phyloP scores from a whole-genome alignment of 768 basidiomycete genomes.

The Coprinopsis sp. region DNA sequence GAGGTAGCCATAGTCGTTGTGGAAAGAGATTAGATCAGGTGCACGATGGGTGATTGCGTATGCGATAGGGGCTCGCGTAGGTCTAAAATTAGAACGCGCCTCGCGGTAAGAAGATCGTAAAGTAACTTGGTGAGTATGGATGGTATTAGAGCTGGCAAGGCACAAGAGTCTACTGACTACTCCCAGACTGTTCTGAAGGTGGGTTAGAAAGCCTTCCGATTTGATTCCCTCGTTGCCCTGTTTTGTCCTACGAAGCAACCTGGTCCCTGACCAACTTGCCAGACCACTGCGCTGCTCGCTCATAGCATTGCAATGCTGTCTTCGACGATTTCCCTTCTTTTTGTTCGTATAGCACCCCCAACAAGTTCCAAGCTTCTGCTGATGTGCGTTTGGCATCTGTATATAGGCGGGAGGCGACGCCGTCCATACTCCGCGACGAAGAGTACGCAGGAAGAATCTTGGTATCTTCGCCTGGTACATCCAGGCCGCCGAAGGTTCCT shows the following conservation, averaged over 20 bases:
- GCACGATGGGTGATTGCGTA: not conserved
- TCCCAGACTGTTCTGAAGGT: slow-evolving; percentile 46
- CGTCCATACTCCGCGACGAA: slow-evolving; percentile 46
- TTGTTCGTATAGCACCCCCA: slow-evolving; percentile 60
- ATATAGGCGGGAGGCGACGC: slow-evolving; percentile 52
- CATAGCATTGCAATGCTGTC: slow-evolving; percentile 56
- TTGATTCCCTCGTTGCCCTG: slow-evolving; percentile 51
- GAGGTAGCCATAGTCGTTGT: slow-evolving; percentile 23
- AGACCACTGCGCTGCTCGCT: slow-evolving; percentile 67
- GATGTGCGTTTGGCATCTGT: slow-evolving; percentile 68
- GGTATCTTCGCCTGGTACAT: slow-evolving; percentile 24
- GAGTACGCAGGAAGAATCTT: slow-evolving; percentile 41
- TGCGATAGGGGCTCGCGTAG: too few species aligned
- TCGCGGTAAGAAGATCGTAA: too few species aligned
- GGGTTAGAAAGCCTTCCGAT: slow-evolving; percentile 57
- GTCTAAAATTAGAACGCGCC: too few species aligned
- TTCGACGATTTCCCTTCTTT: slow-evolving; percentile 30
- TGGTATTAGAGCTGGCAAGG: too few species aligned
- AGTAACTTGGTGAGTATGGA: too few species aligned
- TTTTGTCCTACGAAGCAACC: slow-evolving; percentile 38
- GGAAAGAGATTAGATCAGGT: not conserved
- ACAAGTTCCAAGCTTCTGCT: slow-evolving; percentile 71
- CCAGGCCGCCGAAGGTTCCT: not conserved
- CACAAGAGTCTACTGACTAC: not conserved
- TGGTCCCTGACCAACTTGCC: slow-evolving; percentile 36